These are phyloP conservation scores for Scytalidium lignicola DNA, from an alignment of 2,329 filamentous ascomycete species.

Conservation along the genomic window DNA sequence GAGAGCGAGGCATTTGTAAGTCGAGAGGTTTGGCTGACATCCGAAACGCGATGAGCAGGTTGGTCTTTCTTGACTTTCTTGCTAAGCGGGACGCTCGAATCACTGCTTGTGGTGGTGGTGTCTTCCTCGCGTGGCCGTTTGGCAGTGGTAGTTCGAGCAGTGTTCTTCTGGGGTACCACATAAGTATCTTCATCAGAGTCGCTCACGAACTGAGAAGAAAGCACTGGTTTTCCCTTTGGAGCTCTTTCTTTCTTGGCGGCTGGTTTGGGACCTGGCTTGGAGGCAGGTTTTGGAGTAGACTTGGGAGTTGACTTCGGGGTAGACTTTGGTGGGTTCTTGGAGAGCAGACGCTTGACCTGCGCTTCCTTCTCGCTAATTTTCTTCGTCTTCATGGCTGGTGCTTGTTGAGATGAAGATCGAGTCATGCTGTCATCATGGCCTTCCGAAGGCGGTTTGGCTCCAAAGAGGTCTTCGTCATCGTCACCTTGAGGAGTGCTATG, in stretches of 20 bases:
- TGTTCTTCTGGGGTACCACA: constrained; percentile 23
- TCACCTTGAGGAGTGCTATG: constrained; percentile 29
- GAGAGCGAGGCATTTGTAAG: constrained; percentile 32
- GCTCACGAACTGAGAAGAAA: constrained; percentile 26
- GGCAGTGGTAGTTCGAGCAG: constrained; percentile 30
- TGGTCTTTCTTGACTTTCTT: constrained; percentile 28
- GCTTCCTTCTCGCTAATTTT: constrained; percentile 49
- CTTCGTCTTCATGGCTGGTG: constrained; percentile 48
- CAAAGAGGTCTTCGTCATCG: constrained; percentile 35
- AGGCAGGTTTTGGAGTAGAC: constrained; percentile 11
- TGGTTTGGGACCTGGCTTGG: constrained; percentile 25
- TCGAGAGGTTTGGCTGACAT: constrained; percentile 44
- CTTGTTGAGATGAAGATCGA: constrained; percentile 43
- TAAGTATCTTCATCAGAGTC: constrained; percentile 25
- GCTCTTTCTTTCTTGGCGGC: constrained; percentile 31
- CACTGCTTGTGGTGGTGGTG: constrained; percentile 21
- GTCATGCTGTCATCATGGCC: constrained; percentile 38
- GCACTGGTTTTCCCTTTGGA: constrained; percentile 11
- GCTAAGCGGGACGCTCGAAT: constrained; percentile 20
- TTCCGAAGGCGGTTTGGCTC: constrained; percentile 28
- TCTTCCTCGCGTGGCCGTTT: constrained; percentile 48
- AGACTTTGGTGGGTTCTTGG: constrained; percentile 26
- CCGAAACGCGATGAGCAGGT: constrained; percentile 38
- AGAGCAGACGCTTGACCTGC: constrained; percentile 51
- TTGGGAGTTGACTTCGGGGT: constrained; percentile 18